Evolutionary conservation across 2,329 filamentous ascomycete species (phyloP), one percentile per base, ranked within the genome.

Genomic region (Aciculosporium take): DNA sequence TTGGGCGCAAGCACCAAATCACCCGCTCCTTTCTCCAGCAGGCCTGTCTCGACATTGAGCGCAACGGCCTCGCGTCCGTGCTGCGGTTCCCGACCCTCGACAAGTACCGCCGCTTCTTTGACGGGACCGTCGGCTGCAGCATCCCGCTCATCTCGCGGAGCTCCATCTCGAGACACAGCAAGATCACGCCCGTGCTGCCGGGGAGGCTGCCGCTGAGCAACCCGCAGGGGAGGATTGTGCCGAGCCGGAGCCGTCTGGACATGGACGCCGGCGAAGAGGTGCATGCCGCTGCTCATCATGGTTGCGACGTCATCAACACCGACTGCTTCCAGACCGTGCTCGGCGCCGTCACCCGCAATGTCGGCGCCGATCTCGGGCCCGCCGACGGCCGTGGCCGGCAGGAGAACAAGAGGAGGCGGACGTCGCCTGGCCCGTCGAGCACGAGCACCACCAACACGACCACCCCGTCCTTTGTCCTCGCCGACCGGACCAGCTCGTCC

Each of bases 21-120:
- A 88, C 85, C 0, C 77, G 81, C 34, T 84, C 84, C 0, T 94
- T 94, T 56, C 65, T 94, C n/a, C 78, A 81, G 9, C 88, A 95
- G 55, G 66, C 89, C 1, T 75, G 87, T 44, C 69, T 88, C n/a
- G 88, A 95, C 51, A 74, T 94, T 7, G 76, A 86, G 28, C 56
- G 57, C 25, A 71, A 68, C 45, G 62, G 59, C 1, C 53, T 74
- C 21, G 47, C 53, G 3, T 46, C 55, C 3, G 51, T 54, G 9
- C 56, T 67, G 8, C 53, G 50, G 7, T 47, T 68, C n/a, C 59
- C 65, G 1, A 51, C 47, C 3, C 47, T 68, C 12, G 50, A 53
- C 12, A 56, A 55, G 29, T 56, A 63, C 34, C 55, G 54, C 10
- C 46, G 54, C 33, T 45, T 54, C 3, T 56, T 57, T 31, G 52